These are phyloP conservation scores for Suillus cothurnatus DNA, from an alignment of 768 basidiomycete species.

Conservation along the genomic window DNA sequence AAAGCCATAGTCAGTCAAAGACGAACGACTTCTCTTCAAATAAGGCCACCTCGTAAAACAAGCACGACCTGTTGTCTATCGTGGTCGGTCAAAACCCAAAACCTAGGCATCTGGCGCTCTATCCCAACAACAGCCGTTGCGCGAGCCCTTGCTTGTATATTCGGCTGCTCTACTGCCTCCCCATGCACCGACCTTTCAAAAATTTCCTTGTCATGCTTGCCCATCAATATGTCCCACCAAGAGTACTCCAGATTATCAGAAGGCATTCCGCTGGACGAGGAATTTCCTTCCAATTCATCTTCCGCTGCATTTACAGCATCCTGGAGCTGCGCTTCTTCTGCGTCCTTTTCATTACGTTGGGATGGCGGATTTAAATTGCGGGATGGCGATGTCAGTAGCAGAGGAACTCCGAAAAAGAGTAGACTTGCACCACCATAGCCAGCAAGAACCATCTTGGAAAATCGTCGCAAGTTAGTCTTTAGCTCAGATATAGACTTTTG, in stretches of 20 bases:
- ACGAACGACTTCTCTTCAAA: not conserved
- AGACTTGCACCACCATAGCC: constrained; percentile 84
- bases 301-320: constrained; percentile 73
- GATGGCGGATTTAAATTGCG: constrained; percentile 28
- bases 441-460: constrained; percentile 82
- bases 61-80: constrained; percentile 72
- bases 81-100: constrained; percentile 87
- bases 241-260: constrained; percentile 49
- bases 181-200: constrained; percentile 62
- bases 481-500: constrained; percentile 48
- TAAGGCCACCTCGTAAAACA: constrained; percentile 59
- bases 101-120: constrained; percentile 76
- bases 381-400: constrained; percentile 29
- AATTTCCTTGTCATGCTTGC: constrained; percentile 82
- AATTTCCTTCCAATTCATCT: constrained; percentile 50
- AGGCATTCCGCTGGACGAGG: constrained; percentile 32
- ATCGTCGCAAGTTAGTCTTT: constrained; percentile 69
- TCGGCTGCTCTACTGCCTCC: constrained; percentile 18
- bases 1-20: not conserved
- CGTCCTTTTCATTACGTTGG: constrained; percentile 42
- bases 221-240: constrained; percentile 84
- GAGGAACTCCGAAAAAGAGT: constrained; percentile 75
- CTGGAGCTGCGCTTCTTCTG: constrained; percentile 64
- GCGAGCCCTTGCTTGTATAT: constrained; percentile 43
- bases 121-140: constrained; percentile 65